Conservation (phyloP, 2,329 filamentous ascomycete genomes). For the Aspergillus luchuensis region DNA sequence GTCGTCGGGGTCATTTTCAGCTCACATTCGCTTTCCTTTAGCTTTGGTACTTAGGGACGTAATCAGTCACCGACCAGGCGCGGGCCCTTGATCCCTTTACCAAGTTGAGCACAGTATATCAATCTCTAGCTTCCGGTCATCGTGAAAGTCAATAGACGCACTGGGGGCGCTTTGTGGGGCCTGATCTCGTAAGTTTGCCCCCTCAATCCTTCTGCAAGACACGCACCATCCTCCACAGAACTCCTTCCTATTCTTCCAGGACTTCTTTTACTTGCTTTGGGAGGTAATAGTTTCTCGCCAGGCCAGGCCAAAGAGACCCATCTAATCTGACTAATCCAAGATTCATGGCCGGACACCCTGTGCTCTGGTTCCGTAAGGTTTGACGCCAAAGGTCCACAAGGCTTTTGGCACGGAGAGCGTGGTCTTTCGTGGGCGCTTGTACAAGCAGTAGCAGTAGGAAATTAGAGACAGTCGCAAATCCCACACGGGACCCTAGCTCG, state of each 20-base stretch:
- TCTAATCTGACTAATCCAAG: slow-evolving; percentile 35
- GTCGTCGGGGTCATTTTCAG: too few species aligned
- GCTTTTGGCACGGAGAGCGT: slow-evolving; percentile 29
- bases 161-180: too few species aligned
- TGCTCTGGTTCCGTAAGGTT: slow-evolving; percentile 32
- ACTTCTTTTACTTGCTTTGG: slow-evolving; percentile 30
- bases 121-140: too few species aligned
- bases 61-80: too few species aligned
- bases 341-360: slow-evolving; percentile 34
- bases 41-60: too few species aligned
- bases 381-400: slow-evolving; percentile 34
- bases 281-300: slow-evolving; percentile 29
- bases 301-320: slow-evolving; percentile 32
- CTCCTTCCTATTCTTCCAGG: not conserved
- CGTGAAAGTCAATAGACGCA: too few species aligned
- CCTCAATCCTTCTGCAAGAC: too few species aligned
- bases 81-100: too few species aligned
- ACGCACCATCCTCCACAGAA: too few species aligned
- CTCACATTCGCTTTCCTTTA: too few species aligned
- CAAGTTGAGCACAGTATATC: too few species aligned
- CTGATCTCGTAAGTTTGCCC: too few species aligned
- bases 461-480: slow-evolving; percentile 39
- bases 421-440: slow-evolving; percentile 32
- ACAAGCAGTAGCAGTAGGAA: slow-evolving; percentile 36
- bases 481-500: slow-evolving; percentile 35